phyloP scores from a whole-genome alignment of 306 rosid genomes.

The Albizia julibrissin region DNA sequence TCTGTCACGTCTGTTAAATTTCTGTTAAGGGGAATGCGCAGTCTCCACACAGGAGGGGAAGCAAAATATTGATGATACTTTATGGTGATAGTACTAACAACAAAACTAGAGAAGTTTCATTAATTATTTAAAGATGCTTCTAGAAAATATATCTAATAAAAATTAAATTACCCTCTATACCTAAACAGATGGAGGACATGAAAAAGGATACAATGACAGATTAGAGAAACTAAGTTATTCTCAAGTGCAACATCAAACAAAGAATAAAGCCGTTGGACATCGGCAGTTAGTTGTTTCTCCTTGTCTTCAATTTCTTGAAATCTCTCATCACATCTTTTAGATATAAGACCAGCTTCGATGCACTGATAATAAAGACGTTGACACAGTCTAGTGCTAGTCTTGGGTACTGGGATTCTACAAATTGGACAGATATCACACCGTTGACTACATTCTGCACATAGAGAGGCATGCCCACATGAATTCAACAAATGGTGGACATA shows the following conservation, averaged over 20 bases:
- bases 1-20: slow-evolving; percentile 83
- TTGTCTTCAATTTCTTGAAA: slow-evolving; percentile 77
- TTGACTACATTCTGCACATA: slow-evolving; percentile 91
- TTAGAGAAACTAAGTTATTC: slow-evolving; percentile 84
- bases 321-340: slow-evolving; percentile 78
- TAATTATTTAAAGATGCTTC: slow-evolving; percentile 10
- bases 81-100: slow-evolving; percentile 9
- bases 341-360: slow-evolving; percentile 82
- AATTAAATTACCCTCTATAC: background rate
- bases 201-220: slow-evolving; percentile 94
- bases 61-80: slow-evolving; percentile 8
- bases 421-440: slow-evolving; percentile 91
- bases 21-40: slow-evolving; percentile 59
- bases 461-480: slow-evolving; percentile 92
- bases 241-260: slow-evolving; percentile 95
- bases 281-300: slow-evolving; percentile 67
- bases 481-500: slow-evolving; percentile 66
- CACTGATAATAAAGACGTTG: slow-evolving; percentile 86
- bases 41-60: background rate
- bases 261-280: slow-evolving; percentile 84
- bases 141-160: background rate
- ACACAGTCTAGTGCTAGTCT: slow-evolving; percentile 51
- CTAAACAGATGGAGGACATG: slow-evolving; percentile 1
- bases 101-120: slow-evolving; percentile 6
- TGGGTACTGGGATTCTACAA: slow-evolving; percentile 75